Evolutionary conservation across 306 rosid genomes (phyloP), one percentile per base, ranked within the genome.

Genomic region (Pyrus communis): DNA sequence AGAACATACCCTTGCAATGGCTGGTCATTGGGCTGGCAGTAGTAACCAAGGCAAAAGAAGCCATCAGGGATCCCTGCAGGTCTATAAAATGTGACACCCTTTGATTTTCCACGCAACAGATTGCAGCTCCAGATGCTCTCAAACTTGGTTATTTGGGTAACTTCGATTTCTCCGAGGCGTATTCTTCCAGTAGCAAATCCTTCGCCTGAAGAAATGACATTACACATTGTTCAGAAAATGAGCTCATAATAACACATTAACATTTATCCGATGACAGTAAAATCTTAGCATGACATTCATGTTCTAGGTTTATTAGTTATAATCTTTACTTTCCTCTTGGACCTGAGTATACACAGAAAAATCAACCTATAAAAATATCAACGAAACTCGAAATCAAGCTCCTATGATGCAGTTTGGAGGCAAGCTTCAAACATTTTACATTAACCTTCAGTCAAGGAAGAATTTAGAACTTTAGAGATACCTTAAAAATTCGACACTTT

Each of bases 21-120:
- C 59, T 75, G 84, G 62, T 83, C 81, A 83, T 85, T 79, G 58
- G 83, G 78, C 81, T 90, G 97, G 78, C 94, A 90, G 77, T 85
- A 90, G 76, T 95, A 79, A 61, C 98, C 98, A n/a, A 95, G 90
- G 87, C 90, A 90, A 83, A 54, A 90, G 79, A 86, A 95, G 9
- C 87, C 97, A 62, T 86, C 82, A 1, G 98, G 97, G 82, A 92
- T 83, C 75, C 77, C 84, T 67, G 13, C 77, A 65, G 97, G 98
- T 86, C 83, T 89, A 73, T 86, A 95, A 84, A 95, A 95, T 77
- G 95, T 77, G 72, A 86, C 81, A 62, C 88, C 91, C 35, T 74
- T 79, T 27, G 87, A 8, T 33, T 86, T 87, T 55, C 91, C 92
- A 46, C 35, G 82, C 81, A 78, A 59, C 60, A 6, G 69, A 73